These are phyloP conservation scores for Mucor saturninus DNA, from an alignment of 371 early-diverging fungal species.

Conservation along the genomic window DNA sequence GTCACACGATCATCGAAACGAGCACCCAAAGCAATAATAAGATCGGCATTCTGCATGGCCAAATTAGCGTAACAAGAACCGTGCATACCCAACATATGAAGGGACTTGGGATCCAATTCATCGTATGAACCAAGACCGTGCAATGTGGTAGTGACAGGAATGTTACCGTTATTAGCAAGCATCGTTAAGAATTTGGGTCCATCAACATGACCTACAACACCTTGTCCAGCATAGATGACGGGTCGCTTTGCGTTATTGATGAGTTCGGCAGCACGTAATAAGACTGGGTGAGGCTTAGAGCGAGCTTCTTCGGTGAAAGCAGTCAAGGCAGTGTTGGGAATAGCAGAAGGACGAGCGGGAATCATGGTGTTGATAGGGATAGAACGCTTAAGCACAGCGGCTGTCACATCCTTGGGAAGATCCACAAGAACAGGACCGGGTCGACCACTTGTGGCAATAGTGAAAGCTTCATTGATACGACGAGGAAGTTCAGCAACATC, in stretches of 20 bases:
- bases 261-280: constrained; percentile 77
- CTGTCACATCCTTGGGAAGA: constrained; percentile 97
- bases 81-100: constrained; percentile 99
- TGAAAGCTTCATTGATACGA: constrained; percentile 96
- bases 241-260: constrained; percentile 91
- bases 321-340: constrained; percentile 55
- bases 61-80: constrained; percentile 96
- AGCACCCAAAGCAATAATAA: constrained; percentile 95
- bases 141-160: constrained; percentile 95
- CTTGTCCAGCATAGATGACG: constrained; percentile 95
- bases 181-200: constrained; percentile 80
- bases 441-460: constrained; percentile 94
- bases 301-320: constrained; percentile 51
- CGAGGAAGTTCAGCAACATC: constrained; percentile 94
- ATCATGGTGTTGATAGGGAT: constrained; percentile 74
- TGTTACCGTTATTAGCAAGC: constrained; percentile 84
- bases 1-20: constrained; percentile 99
- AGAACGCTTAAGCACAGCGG: constrained; percentile 82
- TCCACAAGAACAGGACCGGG: constrained; percentile 98
- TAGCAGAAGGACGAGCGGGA: constrained; percentile 66
- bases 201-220: constrained; percentile 81
- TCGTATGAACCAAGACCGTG: constrained; percentile 93
- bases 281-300: constrained; percentile 54
- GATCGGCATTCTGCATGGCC: constrained; percentile 95
- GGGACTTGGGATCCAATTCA: constrained; percentile 84